Percentiles rank a stretch among this genome's conserved stretches.
phyloP scores from a whole-genome alignment of 257 asterid genomes.

The Ocimum tenuiflorum region DNA sequence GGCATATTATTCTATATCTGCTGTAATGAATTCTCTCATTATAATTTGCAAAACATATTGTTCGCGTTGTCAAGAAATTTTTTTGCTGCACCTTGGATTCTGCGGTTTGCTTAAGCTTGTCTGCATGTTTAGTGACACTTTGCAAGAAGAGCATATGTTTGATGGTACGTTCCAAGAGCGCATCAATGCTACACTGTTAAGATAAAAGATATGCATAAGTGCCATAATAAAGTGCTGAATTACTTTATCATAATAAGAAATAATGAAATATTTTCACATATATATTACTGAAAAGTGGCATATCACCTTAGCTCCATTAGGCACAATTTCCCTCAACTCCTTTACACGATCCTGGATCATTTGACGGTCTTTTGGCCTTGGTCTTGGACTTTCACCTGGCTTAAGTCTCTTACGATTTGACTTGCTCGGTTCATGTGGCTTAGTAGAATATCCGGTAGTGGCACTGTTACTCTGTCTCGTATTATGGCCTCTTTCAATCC shows the following conservation, averaged over 20 bases:
- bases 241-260: background rate
- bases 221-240: background rate
- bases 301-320: slow-evolving; percentile 82
- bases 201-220: background rate
- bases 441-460: slow-evolving; percentile 59
- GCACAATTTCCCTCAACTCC: slow-evolving; percentile 89
- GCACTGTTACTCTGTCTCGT: slow-evolving; percentile 45
- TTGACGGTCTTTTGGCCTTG: slow-evolving; percentile 94
- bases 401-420: slow-evolving; percentile 74
- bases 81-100: slow-evolving; percentile 61
- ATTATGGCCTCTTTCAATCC: slow-evolving; percentile 47
- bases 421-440: slow-evolving; percentile 51
- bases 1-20: background rate
- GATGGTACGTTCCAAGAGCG: slow-evolving; percentile 88
- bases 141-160: slow-evolving; percentile 94
- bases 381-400: slow-evolving; percentile 91
- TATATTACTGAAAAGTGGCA: background rate
- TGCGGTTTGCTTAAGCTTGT: slow-evolving; percentile 74
- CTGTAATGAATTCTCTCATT: background rate
- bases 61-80: background rate
- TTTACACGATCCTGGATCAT: slow-evolving; percentile 97
- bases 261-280: background rate
- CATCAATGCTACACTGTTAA: slow-evolving; percentile 93
- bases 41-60: background rate
- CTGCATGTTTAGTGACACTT: slow-evolving; percentile 84